Percentiles rank a stretch among this genome's conserved stretches.
Evolutionary conservation across 192 early-diverging fungal genomes (phyloP).

Genomic region (Rhizophagus prolifer): DNA sequence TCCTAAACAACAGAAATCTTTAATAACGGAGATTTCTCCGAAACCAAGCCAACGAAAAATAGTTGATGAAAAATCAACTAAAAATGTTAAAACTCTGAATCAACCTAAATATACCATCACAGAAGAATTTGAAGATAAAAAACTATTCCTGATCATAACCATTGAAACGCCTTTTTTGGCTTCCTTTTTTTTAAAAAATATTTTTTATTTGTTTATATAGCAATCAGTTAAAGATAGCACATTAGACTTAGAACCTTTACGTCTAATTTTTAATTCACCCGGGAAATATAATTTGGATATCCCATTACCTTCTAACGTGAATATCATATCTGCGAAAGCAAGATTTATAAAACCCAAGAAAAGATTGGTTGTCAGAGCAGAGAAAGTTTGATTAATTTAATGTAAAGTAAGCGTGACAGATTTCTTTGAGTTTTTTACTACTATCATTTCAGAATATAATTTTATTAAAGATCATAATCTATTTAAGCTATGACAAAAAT

Average conservation of each 20-base stretch:
- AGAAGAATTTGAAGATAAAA: not conserved
- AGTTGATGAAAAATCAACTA: not conserved
- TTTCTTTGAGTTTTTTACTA: too few species aligned
- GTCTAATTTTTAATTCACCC: conserved; percentile 10
- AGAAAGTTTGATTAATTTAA: not conserved
- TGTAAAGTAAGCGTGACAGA: too few species aligned
- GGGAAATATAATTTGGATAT: conserved; percentile 2
- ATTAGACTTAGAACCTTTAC: conserved; percentile 15
- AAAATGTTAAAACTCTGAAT: not conserved
- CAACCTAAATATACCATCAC: conserved; percentile 21
- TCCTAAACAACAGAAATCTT: conserved; percentile 2
- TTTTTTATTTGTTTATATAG: conserved; percentile 12
- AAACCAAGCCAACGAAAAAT: not conserved
- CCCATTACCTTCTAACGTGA: not conserved
- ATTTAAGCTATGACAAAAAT: too few species aligned
- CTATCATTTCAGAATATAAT: too few species aligned
- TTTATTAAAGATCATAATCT: too few species aligned
- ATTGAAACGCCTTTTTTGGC: conserved; percentile 10
- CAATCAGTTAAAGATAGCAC: not conserved
- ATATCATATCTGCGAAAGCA: conserved; percentile 15
- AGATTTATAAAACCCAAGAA: conserved; percentile 18
- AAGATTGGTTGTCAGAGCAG: conserved; percentile 10
- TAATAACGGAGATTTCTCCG: conserved; percentile 10
- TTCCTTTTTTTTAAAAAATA: not conserved
- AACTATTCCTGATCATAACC: not conserved